phyloP scores from a whole-genome alignment of 345 rosid species.

The Bruguiera gymnorhiza region DNA sequence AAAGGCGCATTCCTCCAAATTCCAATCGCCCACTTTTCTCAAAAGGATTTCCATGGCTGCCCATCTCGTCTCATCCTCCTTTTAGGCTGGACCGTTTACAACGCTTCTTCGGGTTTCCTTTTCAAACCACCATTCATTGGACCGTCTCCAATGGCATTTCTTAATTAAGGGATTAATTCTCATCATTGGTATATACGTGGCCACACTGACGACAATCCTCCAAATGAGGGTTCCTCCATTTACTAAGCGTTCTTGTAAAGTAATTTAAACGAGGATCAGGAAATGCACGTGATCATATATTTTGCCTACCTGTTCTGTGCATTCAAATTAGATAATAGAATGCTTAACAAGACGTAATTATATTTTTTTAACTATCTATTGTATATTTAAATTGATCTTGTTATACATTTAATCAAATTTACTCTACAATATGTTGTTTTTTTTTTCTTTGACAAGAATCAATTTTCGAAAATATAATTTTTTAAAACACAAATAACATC shows the following conservation, averaged over 20 bases:
- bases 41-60: not conserved
- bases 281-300: constrained; percentile 36
- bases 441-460: no score
- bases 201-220: constrained; percentile 1
- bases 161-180: constrained; percentile 16
- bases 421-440: no score
- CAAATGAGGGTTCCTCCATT: constrained; percentile 22
- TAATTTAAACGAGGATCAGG: constrained; percentile 18
- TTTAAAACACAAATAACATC: no score
- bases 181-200: constrained; percentile 8
- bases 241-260: constrained; percentile 4
- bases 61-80: not conserved
- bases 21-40: not conserved
- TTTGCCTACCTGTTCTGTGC: constrained; percentile 18
- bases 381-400: no score
- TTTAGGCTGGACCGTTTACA: constrained; percentile 17
- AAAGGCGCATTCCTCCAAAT: constrained; percentile 23
- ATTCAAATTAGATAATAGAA: no score
- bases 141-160: constrained; percentile 12
- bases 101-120: not conserved
- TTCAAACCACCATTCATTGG: not conserved
- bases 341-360: no score
- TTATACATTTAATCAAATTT: no score
- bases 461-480: no score
- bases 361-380: no score